phyloP scores from a whole-genome alignment of 352 stramenopile species.

The Pythium rishiriense region DNA sequence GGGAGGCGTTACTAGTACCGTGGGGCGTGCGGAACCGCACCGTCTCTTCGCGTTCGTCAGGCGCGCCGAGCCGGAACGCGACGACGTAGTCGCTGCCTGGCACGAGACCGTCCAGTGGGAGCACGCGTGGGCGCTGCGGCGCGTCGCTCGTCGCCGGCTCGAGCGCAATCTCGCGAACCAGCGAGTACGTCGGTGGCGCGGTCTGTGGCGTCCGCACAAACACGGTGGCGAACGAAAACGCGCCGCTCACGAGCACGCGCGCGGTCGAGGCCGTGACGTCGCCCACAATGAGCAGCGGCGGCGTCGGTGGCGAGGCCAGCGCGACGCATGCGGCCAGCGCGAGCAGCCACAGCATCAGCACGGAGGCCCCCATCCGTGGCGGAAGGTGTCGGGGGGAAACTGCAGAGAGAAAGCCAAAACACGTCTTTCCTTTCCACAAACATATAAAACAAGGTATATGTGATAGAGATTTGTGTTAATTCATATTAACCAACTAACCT shows the following conservation, averaged over 20 bases:
- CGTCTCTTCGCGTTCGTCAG: slow-evolving; percentile 17
- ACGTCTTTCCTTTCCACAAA: too few species aligned
- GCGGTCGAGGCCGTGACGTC: slow-evolving; percentile 42
- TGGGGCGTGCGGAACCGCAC: slow-evolving; percentile 43
- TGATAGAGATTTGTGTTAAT: too few species aligned
- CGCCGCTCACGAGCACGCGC: slow-evolving; percentile 17
- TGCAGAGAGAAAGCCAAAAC: too few species aligned
- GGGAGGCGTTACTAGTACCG: not conserved
- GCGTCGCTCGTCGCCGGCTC: not conserved
- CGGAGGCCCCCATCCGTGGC: too few species aligned
- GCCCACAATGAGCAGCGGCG: slow-evolving; percentile 53
- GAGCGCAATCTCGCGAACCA: not conserved
- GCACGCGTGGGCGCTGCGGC: slow-evolving; percentile 25
- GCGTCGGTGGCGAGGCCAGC: not conserved
- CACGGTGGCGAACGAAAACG: not conserved
- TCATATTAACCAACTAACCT: too few species aligned
- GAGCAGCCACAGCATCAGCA: not conserved
- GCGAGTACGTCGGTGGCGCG: not conserved
- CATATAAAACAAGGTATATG: too few species aligned
- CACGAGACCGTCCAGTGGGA: slow-evolving; percentile 35
- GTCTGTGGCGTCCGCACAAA: not conserved
- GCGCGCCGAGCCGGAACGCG: slow-evolving; percentile 21
- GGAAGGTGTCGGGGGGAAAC: too few species aligned
- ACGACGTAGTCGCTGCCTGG: slow-evolving; percentile 45
- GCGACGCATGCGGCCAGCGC: not conserved